These are phyloP conservation scores for Alternaria brassicae DNA, from an alignment of 2,329 filamentous ascomycete species.

Conservation along the genomic window DNA sequence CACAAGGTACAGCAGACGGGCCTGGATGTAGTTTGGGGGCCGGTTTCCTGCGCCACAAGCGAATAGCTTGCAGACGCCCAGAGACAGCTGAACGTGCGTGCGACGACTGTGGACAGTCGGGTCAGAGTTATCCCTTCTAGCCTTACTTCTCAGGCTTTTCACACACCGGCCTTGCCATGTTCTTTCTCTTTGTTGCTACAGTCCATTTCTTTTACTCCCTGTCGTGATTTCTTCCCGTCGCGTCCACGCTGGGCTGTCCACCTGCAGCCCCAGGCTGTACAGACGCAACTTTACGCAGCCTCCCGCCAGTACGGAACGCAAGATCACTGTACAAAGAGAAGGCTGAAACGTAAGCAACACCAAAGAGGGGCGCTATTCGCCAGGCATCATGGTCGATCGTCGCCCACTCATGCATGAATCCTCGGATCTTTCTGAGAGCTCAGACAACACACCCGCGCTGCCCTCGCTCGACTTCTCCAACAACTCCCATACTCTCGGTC, in stretches of 20 bases:
- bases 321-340: constrained; percentile 3
- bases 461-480: constrained; percentile 38
- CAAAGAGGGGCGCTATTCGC: constrained; percentile 2
- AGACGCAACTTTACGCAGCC: constrained; percentile 5
- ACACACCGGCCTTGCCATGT: background rate
- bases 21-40: constrained; percentile 16
- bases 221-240: constrained; percentile 1
- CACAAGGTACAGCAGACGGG: constrained; percentile 2
- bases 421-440: constrained; percentile 36
- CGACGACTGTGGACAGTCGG: constrained; percentile 2
- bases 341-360: constrained; percentile 27
- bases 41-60: constrained; percentile 14
- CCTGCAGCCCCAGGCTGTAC: constrained; percentile 7
- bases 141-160: constrained; percentile 6
- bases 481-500: constrained; percentile 32
- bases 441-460: constrained; percentile 37
- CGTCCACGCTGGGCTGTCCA: constrained; percentile 2
- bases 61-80: constrained; percentile 13
- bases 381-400: constrained; percentile 39
- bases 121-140: background rate
- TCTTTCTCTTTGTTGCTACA: background rate
- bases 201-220: background rate
- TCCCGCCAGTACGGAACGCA: constrained; percentile 3
- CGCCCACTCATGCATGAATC: constrained; percentile 40
- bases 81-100: constrained; percentile 17